Evolutionary conservation across 164 flowering plant species (phyloP).

Genomic region (Macadamia tetraphylla): DNA sequence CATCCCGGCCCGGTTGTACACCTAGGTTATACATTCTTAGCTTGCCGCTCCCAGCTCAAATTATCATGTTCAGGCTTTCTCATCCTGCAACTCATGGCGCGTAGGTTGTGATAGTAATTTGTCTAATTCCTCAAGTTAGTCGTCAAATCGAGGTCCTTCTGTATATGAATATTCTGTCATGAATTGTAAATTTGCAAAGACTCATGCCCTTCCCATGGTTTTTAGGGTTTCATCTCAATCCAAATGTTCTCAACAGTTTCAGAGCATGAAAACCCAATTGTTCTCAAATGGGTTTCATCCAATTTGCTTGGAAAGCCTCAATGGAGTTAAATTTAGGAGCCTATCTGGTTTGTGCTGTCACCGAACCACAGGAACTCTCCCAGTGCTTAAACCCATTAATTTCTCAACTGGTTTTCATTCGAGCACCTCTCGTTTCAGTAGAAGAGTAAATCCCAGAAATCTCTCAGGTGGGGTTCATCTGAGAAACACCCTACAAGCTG

Average conservation of each 20-base stretch:
- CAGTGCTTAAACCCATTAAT: background rate
- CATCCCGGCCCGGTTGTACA: no score
- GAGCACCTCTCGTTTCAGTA: background rate
- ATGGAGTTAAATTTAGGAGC: background rate
- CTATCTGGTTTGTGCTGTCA: slow-evolving; percentile 9
- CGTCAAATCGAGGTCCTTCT: no score
- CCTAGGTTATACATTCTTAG: no score
- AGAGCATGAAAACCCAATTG: slow-evolving; percentile 19
- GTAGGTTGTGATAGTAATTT: no score
- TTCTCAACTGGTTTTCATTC: background rate
- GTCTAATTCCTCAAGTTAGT: no score
- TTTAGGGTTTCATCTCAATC: slow-evolving; percentile 43
- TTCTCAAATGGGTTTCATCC: slow-evolving; percentile 22
- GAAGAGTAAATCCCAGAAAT: slow-evolving; percentile 2
- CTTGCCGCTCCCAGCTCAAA: no score
- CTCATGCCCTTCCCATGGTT: slow-evolving; percentile 41
- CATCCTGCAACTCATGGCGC: no score
- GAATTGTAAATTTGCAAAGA: slow-evolving; percentile 45
- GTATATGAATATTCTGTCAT: background rate
- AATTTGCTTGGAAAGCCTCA: slow-evolving; percentile 28
- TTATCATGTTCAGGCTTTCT: no score
- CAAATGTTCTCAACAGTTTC: slow-evolving; percentile 20
- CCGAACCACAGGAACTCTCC: background rate
- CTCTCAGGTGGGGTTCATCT: slow-evolving; percentile 1
- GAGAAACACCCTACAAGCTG: background rate